Evolutionary conservation across 345 rosid genomes (phyloP), one percentile per base, ranked within the genome.

Genomic region (Euphorbia lathyris): DNA sequence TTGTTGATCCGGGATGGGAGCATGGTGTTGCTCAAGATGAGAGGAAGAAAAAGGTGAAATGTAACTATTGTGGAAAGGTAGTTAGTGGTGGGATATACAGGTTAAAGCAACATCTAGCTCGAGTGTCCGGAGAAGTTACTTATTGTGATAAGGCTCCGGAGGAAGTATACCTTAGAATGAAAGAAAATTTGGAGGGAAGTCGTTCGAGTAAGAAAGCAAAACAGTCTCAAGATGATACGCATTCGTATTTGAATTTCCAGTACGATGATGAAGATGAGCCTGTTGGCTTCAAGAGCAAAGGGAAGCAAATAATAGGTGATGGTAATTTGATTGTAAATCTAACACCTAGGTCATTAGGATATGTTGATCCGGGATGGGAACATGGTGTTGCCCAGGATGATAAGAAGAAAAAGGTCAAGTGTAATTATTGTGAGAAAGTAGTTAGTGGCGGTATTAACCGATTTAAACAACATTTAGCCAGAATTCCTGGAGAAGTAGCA

Each of bases 331-430:
- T 65, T 56, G 66, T 79, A 69, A 75, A 71, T 48, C 73, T 79
- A 58, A 70, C 82, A n/a, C 80, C 85, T 38, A 86, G 91, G 29
- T 86, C 96, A 71, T 80, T 89, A 53, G 93, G 93, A 20, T 87
- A 86, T 65, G 83, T 88, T 73, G 96, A 88, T 72, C 96, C 93
- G 29, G 96, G 96, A 51, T 90, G 96, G 92, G 92, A 87, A 63
- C 91, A 90, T 72, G 87, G 91, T 74, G 82, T 85, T 77, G 86
- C 93, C 55, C 91, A 90, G 67, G 96, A 88, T 67, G 93, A 86
- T 60, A 90, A 80, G 85, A 86, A 90, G 73, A 90, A 88, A 83
- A 84, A 78, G 70, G 96, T 87, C 47, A 87, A 84, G 76, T 87
- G 96, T 80, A 87, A 86, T 65, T 90, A 90, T 25, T 86, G 90